phyloP scores from a whole-genome alignment of 192 early-diverging fungal species.

The Coemansia sp. region DNA sequence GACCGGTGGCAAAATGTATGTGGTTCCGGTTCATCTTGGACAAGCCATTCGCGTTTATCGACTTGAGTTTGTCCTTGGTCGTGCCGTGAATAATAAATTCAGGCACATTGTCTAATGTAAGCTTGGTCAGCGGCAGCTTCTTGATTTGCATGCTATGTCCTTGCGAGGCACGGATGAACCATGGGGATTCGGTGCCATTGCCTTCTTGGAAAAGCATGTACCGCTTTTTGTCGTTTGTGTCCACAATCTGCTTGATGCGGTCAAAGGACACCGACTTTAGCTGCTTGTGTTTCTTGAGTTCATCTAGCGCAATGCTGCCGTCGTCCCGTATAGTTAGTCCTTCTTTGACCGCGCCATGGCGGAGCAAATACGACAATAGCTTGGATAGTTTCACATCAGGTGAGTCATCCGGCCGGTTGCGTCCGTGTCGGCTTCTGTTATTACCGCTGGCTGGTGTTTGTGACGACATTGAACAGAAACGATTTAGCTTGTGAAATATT shows the following conservation, averaged over 20 bases:
- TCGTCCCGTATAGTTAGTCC: slow-evolving; percentile 70
- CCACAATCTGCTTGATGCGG: slow-evolving; percentile 68
- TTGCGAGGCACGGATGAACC: slow-evolving; percentile 82
- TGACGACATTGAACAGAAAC: neutral
- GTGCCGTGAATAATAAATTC: slow-evolving; percentile 38
- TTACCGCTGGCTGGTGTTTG: neutral
- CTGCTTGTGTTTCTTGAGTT: slow-evolving; percentile 61
- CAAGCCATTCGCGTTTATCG: slow-evolving; percentile 61
- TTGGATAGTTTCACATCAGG: slow-evolving; percentile 68
- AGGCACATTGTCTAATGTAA: slow-evolving; percentile 29
- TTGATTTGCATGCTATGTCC: slow-evolving; percentile 70
- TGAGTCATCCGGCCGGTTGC: slow-evolving; percentile 18
- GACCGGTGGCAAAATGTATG: slow-evolving; percentile 83
- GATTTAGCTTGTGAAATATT: neutral
- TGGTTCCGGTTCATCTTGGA: slow-evolving; percentile 81
- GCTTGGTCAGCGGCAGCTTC: slow-evolving; percentile 29
- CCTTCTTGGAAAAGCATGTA: slow-evolving; percentile 58
- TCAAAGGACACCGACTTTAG: slow-evolving; percentile 61
- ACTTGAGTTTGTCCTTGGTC: slow-evolving; percentile 16
- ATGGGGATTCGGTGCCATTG: slow-evolving; percentile 18
- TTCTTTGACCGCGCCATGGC: slow-evolving; percentile 80
- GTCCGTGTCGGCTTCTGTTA: neutral
- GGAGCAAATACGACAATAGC: slow-evolving; percentile 75
- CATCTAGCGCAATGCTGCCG: slow-evolving; percentile 70
- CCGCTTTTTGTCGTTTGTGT: slow-evolving; percentile 80